Evolutionary conservation across 768 basidiomycete genomes (phyloP), one percentile per base, ranked within the genome.

Genomic region (Amanita rimosa): DNA sequence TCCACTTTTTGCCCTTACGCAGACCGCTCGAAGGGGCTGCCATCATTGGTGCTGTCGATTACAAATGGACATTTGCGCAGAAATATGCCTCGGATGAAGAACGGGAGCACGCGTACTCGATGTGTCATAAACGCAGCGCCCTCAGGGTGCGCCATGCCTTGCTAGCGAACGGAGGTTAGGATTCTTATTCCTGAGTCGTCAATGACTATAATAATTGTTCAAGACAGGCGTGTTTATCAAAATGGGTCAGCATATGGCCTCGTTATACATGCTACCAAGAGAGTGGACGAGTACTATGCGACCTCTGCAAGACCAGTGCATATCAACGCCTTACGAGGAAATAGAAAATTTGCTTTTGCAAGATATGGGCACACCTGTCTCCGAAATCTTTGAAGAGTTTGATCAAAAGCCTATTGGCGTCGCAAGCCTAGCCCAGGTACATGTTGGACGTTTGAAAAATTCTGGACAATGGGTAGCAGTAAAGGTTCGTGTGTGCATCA

Each of bases 391-490:
- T 58, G 78, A 79, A 10, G 78, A 90, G 52, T 95, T 98, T 59
- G 81, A 96, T 55, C 80, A 81, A 4, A 68, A 72, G 14, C 96
- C 96, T 6, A 88, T 98, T 39, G 96, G 96, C 2, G 92, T 97
- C 13, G 96, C 96, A 10, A 95, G 91, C 57, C 66, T 97, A 33
- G 96, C 96, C 4, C 96, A 99, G 64, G 96, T 98, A 13, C 96
- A 98, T 64, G 76, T 85, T 16, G 96, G 82, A 3, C 75, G 65
- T 11, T 81, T 89, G 53, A 76, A 77, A 44, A 70, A 76, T 42
- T 81, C 84, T 4, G 86, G 89, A 2, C 73, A 74, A 61, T 66
- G 68, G 48, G 92, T 93, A 22, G 96, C 96, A 6, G 85, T 98
- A 44, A 95, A 94, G 67, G 85, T 85, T 52, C 38, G 21, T 31